Base-by-base conservation (phyloP, 495 filamentous ascomycete species). In the Penicillium paxilli region DNA sequence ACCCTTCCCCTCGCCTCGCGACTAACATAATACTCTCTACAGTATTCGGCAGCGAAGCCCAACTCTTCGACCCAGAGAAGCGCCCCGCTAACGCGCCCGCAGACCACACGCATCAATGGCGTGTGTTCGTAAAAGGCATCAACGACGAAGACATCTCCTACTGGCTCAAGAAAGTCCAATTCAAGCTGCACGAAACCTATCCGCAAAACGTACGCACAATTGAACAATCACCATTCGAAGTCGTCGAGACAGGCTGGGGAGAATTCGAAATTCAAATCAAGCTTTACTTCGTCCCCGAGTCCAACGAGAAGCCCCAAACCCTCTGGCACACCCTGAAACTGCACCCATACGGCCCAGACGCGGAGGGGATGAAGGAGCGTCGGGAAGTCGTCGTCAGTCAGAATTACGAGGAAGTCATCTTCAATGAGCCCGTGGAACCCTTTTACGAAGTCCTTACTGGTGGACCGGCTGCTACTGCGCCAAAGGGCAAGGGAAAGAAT, bases 241-340 rank as follows among this genome's bases (percentile, higher is more conserved):
- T 98, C 40, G 80, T 80, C 47, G 94, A 97, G 71, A 96, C 92
- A 0, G 94, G 94, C 32, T 98, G 93, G 91, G 94, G 94, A 60
- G 94, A 96, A 76, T 98, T 98, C 76, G 89, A 94, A 64, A 92
- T 98, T 57, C 87, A 90, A 52, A 88, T 98, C 65, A 90, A 96
- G 63, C 74, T 98, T 0, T 92, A 91, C 75, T 98, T 96, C 70
- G 83, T 89, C 19, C 83, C 87, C 19, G 89, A 96, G 60, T 87
- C 85, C 28, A 80, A 78, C 63, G 94, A 97, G 74, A 97, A 97
- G 71, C 87, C 93, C 10, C 88, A 94, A 72, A 94, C 90, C 0
- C 76, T 96, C 0, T 94, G 90, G 74, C 94, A 97, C 66, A 88
- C 88, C 62, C 74, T 98, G 49, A 90, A 94, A 46, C 80, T 98